Conservation (phyloP, 495 filamentous ascomycete species). For the Penicillium riverlandense region DNA sequence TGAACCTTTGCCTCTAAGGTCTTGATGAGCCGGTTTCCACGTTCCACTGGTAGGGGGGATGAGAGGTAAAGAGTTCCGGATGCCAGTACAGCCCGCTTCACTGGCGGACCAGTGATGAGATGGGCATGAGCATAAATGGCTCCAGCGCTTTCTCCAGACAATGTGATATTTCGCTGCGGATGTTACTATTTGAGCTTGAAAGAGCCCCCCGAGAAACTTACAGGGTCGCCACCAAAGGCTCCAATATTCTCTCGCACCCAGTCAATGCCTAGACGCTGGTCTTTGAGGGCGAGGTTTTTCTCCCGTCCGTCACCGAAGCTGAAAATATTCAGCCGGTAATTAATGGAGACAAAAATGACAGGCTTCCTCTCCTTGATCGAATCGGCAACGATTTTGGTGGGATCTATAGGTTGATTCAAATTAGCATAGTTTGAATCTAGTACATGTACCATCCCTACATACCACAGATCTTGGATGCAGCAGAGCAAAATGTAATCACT, state of each 20-base stretch:
- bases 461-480: conserved; percentile 35
- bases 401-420: conserved; percentile 3
- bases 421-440: too few relatives aligned
- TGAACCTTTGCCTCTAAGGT: conserved; percentile 21
- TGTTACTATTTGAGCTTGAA: not conserved
- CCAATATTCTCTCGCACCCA: conserved; percentile 52
- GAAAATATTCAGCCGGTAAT: conserved; percentile 62
- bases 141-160: conserved; percentile 33
- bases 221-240: conserved; percentile 58
- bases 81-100: conserved; percentile 28
- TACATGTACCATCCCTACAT: conserved; percentile 7
- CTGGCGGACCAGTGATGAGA: conserved; percentile 27
- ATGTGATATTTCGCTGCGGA: conserved; percentile 25
- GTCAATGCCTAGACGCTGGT: conserved; percentile 59
- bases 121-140: conserved; percentile 34
- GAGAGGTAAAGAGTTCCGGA: conserved; percentile 32
- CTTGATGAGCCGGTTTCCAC: conserved; percentile 22
- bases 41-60: conserved; percentile 23
- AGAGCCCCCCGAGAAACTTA: conserved; percentile 6
- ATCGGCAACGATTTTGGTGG: conserved; percentile 26
- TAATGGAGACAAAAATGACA: conserved; percentile 55
- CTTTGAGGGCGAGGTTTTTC: conserved; percentile 53
- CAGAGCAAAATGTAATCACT: conserved; percentile 34
- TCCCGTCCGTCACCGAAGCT: conserved; percentile 49
- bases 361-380: conserved; percentile 31